Conservation (phyloP, 306 rosid species). For the Glycine tomentella region DNA sequence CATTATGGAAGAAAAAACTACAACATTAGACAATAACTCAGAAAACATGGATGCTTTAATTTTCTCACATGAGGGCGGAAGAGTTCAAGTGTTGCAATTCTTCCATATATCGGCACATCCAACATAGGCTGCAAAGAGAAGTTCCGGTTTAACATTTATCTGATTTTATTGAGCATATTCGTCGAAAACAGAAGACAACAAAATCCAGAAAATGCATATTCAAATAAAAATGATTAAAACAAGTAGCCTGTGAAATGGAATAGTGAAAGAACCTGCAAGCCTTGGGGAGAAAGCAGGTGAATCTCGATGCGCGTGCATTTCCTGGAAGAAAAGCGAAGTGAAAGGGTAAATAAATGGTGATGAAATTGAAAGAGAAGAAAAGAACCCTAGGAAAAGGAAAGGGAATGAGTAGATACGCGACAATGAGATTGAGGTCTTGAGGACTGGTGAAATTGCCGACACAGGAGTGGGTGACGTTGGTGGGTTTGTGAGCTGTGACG, state of each 20-base stretch:
- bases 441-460: conserved; percentile 98
- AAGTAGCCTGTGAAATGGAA: background rate
- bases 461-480: conserved; percentile 94
- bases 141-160: too few species aligned
- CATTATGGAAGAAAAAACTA: background rate
- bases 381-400: conserved; percentile 35
- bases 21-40: background rate
- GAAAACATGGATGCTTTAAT: background rate
- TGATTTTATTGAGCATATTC: background rate
- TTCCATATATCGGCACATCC: conserved; percentile 96
- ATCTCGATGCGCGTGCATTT: conserved; percentile 98
- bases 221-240: background rate
- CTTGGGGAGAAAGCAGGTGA: conserved; percentile 87
- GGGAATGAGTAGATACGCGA: conserved; percentile 56
- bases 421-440: conserved; percentile 93
- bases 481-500: conserved; percentile 97
- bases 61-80: conserved; percentile 92
- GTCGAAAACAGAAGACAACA: background rate
- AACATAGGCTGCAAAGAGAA: conserved; percentile 71
- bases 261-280: conserved; percentile 66
- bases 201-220: too few species aligned
- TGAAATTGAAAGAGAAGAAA: conserved; percentile 13
- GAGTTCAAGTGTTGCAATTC: conserved; percentile 95
- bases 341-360: background rate
- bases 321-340: conserved; percentile 50